Evolutionary conservation across 805 yeast genomes (phyloP).

Genomic region (Monosporozyma siamensis): DNA sequence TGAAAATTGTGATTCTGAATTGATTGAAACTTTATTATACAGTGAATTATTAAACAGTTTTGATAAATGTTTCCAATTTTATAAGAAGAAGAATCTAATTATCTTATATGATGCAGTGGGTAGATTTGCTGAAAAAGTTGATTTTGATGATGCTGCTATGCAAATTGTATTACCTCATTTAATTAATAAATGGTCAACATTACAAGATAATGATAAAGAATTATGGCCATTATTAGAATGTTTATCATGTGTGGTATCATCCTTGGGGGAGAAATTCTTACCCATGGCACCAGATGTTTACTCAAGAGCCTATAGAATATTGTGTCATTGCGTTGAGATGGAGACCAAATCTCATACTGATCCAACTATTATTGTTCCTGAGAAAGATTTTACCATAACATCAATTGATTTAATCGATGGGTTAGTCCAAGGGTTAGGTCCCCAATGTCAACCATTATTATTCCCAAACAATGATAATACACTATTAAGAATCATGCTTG

Average conservation of each 20-base stretch:
- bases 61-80: conserved; percentile 60
- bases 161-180: conserved; percentile 69
- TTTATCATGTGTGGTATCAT: conserved; percentile 82
- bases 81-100: conserved; percentile 74
- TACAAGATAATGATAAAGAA: conserved; percentile 72
- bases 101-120: conserved; percentile 85
- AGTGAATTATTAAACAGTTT: conserved; percentile 63
- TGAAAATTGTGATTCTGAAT: conserved; percentile 58
- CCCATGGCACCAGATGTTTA: conserved; percentile 86
- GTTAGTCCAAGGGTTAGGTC: conserved; percentile 76
- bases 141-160: conserved; percentile 48
- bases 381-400: conserved; percentile 83
- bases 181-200: conserved; percentile 65
- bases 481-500: conserved; percentile 52
- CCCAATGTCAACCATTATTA: conserved; percentile 41
- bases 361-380: conserved; percentile 66
- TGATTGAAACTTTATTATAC: conserved; percentile 49
- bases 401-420: conserved; percentile 89
- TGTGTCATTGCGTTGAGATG: conserved; percentile 56
- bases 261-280: conserved; percentile 73
- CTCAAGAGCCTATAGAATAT: conserved; percentile 62
- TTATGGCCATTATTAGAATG: conserved; percentile 91
- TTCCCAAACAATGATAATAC: conserved; percentile 30
- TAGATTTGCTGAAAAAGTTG: conserved; percentile 70
- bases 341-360: conserved; percentile 56